Evolutionary conservation across 805 yeast species (phyloP), one percentile per base, ranked within the genome.

Genomic region (Hanseniaspora pseudoguilliermondii): DNA sequence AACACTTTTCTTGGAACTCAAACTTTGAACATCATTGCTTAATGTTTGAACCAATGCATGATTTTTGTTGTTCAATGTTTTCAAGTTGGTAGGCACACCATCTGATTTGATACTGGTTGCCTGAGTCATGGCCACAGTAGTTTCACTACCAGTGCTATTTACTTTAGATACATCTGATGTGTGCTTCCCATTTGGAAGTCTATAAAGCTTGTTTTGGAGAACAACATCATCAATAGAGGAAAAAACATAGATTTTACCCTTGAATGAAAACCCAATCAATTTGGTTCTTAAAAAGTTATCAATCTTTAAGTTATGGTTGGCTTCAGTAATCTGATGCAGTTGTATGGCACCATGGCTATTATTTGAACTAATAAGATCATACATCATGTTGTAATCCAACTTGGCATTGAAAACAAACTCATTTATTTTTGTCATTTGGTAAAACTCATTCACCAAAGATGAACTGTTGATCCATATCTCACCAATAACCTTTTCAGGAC

Each of bases 381-480:
- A 16, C 71, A 69, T 68, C 47, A 63, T 64, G 20, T 61, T 56
- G 47, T 62, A 68, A 39, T 67, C 68, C 25, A 69, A 38, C 52
- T 60, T 65, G 0, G 72, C 71, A 38, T 64, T 66, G 53, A 69
- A 69, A 1, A 69, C 70, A 59, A 67, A 69, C 23, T 66, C 69
- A 51, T 67, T 69, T 2, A 69, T 66, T 41, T 64, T 63, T 39
- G 65, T 69, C 66, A 69, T 60, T 40, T 68, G 70, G 54, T 63
- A 69, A 54, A 69, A 69, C 55, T 65, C 71, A 53, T 67, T 96
- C 2, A 95, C 83, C 7, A 93, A 70, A 58, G 95, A 85, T 1
- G 91, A 91, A 44, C 95, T 84, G 63, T 90, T 96, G n/a, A 93
- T 86, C 97, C 97, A 93, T 36, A 93, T 83, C 67, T 93, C 99